A percentile compares a stretch with the other conserved stretches of the same genome.
phyloP scores from a whole-genome alignment of 208 protist species.

The Leishmania major region DNA sequence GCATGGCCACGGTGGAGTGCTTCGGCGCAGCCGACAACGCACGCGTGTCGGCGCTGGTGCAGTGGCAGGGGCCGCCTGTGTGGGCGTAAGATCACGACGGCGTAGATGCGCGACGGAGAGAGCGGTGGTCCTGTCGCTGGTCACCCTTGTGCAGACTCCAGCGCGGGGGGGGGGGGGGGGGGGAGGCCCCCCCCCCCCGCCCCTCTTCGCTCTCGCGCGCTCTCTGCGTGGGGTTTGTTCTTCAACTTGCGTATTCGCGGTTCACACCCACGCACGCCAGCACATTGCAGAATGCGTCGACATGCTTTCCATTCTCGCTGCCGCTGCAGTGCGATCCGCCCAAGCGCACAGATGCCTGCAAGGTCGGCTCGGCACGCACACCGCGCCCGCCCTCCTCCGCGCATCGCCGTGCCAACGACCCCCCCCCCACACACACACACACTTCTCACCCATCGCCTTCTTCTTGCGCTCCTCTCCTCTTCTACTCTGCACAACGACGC shows the following conservation, averaged over 20 bases:
- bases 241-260: background rate
- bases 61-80: slow-evolving; percentile 11
- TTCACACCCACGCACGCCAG: background rate
- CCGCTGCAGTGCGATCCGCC: background rate
- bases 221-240: background rate
- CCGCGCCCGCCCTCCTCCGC: too few relatives aligned
- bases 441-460: background rate
- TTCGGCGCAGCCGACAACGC: slow-evolving; percentile 17
- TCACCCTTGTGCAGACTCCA: background rate
- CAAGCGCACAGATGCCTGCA: background rate
- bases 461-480: background rate
- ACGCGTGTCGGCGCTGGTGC: slow-evolving; percentile 24
- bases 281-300: background rate
- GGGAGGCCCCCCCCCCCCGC: too few relatives aligned
- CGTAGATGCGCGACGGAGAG: background rate
- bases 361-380: too few relatives aligned
- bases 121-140: background rate
- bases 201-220: too few relatives aligned
- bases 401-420: too few relatives aligned
- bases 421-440: too few relatives aligned
- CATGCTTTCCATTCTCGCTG: background rate
- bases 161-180: too few relatives aligned
- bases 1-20: slow-evolving; percentile 23
- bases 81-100: background rate
- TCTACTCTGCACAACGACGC: background rate